Base-by-base conservation (phyloP, 257 asterid species). In the Pogostemon cablin region DNA sequence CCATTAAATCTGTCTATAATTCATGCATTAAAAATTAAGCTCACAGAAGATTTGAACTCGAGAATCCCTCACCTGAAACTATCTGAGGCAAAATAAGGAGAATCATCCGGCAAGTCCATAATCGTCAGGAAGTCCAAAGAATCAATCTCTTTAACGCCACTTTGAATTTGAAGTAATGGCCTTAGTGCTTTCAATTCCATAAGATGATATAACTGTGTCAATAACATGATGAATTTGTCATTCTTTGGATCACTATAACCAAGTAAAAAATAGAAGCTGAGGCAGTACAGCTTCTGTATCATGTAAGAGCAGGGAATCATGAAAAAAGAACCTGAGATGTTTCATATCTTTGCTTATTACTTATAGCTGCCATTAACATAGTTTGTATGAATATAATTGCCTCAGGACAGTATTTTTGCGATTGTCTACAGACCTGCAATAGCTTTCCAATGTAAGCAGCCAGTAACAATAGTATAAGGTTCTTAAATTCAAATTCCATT, bases 361-460 rank as follows among this genome's bases (percentile, higher is more conserved):
- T 88, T 10, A 88, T 80, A 75, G 98, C 96, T 25, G 95, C 84
- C 74, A 82, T 72, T 69, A 91, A 82, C 89, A 86, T 65, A 68
- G 96, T 83, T 65, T 83, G 90, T 5, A 91, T 72, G 76, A 89
- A 95, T 7, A 83, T 74, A 74, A 95, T 69, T 37, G 96, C 96
- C 89, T 91, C 99, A 0, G 99, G 97, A 75, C 89, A 95, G 34
- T 80, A 86, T 75, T 89, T 91, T 40, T 75, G 77, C 40, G 98
- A 91, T 75, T 89, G 97, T 62, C 79, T 77, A 59, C 82, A 9
- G 72, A 85, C 78, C 98, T 95, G 87, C 77, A 77, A 63, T 43
- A 75, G 62, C 71, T 72, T 12, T 11, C 17, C 70, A 63, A 3
- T 38, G 46, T 38, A 49, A 72, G 47, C 47, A 38, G 49, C 9